phyloP scores from a whole-genome alignment of 75 land plant genomes.

The Pinus taeda region DNA sequence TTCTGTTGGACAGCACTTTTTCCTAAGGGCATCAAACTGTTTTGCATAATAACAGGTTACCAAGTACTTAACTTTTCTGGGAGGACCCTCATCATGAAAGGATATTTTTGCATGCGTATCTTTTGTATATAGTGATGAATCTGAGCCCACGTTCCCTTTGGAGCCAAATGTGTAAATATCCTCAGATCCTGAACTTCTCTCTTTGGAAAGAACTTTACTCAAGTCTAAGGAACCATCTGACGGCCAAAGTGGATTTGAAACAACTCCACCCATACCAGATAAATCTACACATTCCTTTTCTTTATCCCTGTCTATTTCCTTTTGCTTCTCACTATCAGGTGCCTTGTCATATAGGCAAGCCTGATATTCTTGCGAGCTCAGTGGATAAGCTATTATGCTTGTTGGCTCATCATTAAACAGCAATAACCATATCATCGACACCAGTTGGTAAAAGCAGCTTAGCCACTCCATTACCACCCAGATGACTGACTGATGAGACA shows the following conservation, averaged over 20 bases:
- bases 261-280: conserved; percentile 1
- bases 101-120: conserved; percentile 51
- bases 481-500: conserved; percentile 28
- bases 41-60: conserved; percentile 88
- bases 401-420: conserved; percentile 91
- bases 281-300: conserved; percentile 19
- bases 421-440: conserved; percentile 47
- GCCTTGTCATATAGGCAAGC: conserved; percentile 30
- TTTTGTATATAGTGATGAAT: conserved; percentile 30
- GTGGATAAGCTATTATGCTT: conserved; percentile 81
- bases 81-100: conserved; percentile 53
- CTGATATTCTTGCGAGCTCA: conserved; percentile 60
- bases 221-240: conserved; percentile 28
- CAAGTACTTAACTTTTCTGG: conserved; percentile 61
- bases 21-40: conserved; percentile 81
- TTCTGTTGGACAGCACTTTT: conserved; percentile 79
- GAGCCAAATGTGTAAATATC: conserved; percentile 1
- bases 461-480: conserved; percentile 54
- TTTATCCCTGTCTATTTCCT: conserved; percentile 16
- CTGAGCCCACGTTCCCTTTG: conserved; percentile 11
- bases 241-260: conserved; percentile 22
- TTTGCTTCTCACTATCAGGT: conserved; percentile 20
- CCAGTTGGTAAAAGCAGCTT: conserved; percentile 50
- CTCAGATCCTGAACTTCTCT: conserved; percentile 19
- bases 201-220: conserved; percentile 28